Evolutionary conservation across 768 basidiomycete species (phyloP).

Genomic region (Tricholoma terreum): DNA sequence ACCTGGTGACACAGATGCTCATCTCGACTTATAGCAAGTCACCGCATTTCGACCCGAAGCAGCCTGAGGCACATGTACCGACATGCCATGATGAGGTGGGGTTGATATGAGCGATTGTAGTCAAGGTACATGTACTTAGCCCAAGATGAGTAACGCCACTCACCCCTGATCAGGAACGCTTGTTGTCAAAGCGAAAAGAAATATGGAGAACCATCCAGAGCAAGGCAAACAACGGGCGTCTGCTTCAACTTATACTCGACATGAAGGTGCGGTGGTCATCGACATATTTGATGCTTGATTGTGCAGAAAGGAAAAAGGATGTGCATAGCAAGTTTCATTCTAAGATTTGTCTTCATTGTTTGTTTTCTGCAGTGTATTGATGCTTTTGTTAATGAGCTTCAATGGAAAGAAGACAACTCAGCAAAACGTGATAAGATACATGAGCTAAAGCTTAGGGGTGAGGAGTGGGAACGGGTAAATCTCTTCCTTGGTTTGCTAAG

Average conservation of each 20-base stretch:
- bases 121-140: background rate
- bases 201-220: slow-evolving; percentile 14
- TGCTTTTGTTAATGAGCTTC: slow-evolving; percentile 23
- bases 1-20: too few relatives aligned
- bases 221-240: background rate
- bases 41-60: too few relatives aligned
- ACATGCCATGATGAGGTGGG: too few relatives aligned
- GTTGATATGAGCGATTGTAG: too few relatives aligned
- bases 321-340: too few relatives aligned
- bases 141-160: slow-evolving; percentile 15
- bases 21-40: too few relatives aligned
- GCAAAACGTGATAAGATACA: too few relatives aligned
- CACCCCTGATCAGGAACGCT: too few relatives aligned
- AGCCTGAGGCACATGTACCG: background rate
- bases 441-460: slow-evolving; percentile 14
- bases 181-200: too few relatives aligned
- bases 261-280: too few relatives aligned
- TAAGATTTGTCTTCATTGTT: background rate
- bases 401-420: slow-evolving; percentile 17
- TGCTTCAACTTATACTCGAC: slow-evolving; percentile 20
- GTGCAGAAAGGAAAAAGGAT: slow-evolving; percentile 5
- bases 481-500: too few relatives aligned
- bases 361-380: slow-evolving; percentile 17
- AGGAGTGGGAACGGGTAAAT: too few relatives aligned
- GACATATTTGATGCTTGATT: slow-evolving; percentile 26